These are phyloP conservation scores for Aspergillus arachidicola DNA, from an alignment of 2,329 filamentous ascomycete genomes.

Conservation along the genomic window DNA sequence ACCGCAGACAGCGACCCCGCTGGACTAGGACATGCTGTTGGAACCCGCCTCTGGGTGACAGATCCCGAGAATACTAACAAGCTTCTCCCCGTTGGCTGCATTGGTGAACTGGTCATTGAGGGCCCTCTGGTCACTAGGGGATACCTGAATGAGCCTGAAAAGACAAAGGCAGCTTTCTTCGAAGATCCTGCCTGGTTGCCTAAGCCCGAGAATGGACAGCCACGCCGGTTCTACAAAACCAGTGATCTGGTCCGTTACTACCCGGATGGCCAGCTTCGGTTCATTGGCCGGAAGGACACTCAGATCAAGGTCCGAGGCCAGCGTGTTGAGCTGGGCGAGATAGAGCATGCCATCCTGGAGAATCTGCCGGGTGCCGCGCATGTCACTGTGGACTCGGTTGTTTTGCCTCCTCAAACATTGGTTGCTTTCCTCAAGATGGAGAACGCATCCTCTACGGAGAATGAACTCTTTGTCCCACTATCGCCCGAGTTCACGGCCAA, in stretches of 20 bases:
- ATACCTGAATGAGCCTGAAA: conserved; percentile 21
- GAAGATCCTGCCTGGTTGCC: conserved; percentile 23
- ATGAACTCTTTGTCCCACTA: not conserved
- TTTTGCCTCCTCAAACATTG: not conserved
- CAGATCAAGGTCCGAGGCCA: conserved; percentile 13
- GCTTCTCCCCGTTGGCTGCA: conserved; percentile 3
- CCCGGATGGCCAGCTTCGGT: conserved; percentile 20
- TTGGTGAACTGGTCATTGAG: conserved; percentile 10
- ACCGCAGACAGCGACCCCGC: not conserved
- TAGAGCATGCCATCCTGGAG: conserved; percentile 5
- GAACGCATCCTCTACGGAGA: not conserved
- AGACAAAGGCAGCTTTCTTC: conserved; percentile 23
- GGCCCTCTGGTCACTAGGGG: conserved; percentile 2
- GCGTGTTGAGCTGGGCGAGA: conserved; percentile 10
- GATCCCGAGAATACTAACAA: not conserved
- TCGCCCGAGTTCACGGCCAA: not conserved
- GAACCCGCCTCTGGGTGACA: conserved; percentile 7
- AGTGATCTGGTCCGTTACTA: conserved; percentile 32
- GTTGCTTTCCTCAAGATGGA: not conserved
- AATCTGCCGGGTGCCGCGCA: conserved; percentile 1
- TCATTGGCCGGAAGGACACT: conserved; percentile 8
- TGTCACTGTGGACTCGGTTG: conserved; percentile 4
- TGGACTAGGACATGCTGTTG: conserved; percentile 3
- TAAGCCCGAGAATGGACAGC: not conserved
- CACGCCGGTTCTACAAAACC: conserved; percentile 26